These are phyloP conservation scores for Aspergillus brasiliensis DNA, from an alignment of 2,329 filamentous ascomycete genomes.

Conservation along the genomic window DNA sequence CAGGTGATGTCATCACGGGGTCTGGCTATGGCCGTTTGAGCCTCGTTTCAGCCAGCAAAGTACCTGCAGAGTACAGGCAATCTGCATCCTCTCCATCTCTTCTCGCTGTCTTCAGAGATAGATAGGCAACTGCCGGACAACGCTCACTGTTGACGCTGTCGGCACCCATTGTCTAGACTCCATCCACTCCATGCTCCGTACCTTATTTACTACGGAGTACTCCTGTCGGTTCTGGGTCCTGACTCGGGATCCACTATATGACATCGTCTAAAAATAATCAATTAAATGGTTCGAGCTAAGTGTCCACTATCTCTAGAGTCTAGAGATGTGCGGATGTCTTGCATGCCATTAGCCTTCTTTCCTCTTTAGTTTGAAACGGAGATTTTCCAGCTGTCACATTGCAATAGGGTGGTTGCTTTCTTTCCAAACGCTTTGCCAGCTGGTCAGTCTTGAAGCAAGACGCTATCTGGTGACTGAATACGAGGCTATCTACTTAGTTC, in stretches of 20 bases:
- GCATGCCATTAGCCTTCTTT: neutral
- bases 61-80: neutral
- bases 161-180: neutral
- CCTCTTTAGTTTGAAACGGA: neutral
- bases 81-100: neutral
- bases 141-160: neutral
- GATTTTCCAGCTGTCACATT: neutral
- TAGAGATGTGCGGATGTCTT: neutral
- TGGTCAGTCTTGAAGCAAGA: neutral
- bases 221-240: conserved; percentile 5
- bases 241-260: conserved; percentile 14
- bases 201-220: neutral
- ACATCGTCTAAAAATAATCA: conserved; percentile 14
- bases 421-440: neutral
- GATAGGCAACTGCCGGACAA: neutral
- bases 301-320: neutral
- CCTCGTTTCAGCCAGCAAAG: neutral
- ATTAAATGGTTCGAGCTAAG: neutral
- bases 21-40: neutral
- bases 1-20: conserved; percentile 37
- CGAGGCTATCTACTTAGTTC: neutral
- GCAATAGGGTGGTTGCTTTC: neutral
- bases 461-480: neutral
- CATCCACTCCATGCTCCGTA: neutral
- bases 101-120: neutral